Evolutionary conservation across 1,284 basidiomycete species (phyloP).

Genomic region (Apiotrichum sp.): DNA sequence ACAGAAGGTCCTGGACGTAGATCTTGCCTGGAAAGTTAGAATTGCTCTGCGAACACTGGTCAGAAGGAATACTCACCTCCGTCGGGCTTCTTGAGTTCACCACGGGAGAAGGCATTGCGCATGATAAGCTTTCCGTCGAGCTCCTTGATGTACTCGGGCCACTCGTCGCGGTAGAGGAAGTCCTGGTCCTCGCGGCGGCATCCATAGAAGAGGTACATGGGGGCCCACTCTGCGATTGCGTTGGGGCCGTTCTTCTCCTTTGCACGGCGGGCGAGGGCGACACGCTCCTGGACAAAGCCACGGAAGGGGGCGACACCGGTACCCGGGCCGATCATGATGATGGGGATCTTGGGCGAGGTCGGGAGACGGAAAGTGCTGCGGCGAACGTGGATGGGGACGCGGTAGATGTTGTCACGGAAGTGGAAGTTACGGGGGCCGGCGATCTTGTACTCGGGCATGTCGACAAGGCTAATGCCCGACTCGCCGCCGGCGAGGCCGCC

Average conservation of each 20-base stretch:
- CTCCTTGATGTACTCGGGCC: constrained; percentile 79
- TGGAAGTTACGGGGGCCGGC: constrained; percentile 84
- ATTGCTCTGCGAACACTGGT: neutral
- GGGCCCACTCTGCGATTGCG: constrained; percentile 90
- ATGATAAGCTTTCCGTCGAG: constrained; percentile 86
- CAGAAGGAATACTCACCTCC: constrained; percentile 51
- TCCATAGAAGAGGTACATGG: constrained; percentile 90
- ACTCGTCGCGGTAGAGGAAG: constrained; percentile 91
- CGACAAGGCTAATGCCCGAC: constrained; percentile 8
- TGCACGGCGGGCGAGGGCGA: constrained; percentile 87
- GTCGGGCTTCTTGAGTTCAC: constrained; percentile 69
- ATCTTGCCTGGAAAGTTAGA: constrained; percentile 56
- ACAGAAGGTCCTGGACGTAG: constrained; percentile 95
- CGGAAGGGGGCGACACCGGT: constrained; percentile 99
- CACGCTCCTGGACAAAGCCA: constrained; percentile 94
- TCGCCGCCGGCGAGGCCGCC: constrained; percentile 15
- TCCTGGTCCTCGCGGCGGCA: constrained; percentile 83
- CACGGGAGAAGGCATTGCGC: constrained; percentile 82
- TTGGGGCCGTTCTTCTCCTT: constrained; percentile 84
- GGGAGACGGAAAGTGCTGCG: constrained; percentile 94
- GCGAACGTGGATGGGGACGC: constrained; percentile 88
- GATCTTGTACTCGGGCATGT: constrained; percentile 68
- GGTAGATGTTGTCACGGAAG: constrained; percentile 58
- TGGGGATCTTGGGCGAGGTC: constrained; percentile 93
- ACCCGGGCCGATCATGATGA: constrained; percentile 98